Base-by-base conservation (phyloP, 2,329 filamentous ascomycete genomes). In the Malbranchea cinnamomea region DNA sequence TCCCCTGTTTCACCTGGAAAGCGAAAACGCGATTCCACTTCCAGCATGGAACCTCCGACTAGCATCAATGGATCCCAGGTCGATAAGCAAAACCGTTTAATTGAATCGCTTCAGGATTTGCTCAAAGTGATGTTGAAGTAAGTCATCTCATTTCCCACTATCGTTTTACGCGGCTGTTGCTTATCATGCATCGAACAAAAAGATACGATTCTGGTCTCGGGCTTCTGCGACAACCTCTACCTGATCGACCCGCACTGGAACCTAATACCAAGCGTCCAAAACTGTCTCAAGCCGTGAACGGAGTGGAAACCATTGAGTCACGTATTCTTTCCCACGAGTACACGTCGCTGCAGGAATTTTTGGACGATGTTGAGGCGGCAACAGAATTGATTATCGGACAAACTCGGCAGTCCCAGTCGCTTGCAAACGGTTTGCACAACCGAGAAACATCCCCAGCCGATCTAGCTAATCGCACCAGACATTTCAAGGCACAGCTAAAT, bases 401-500 rank as follows among this genome's bases (percentile, higher is more conserved):
- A 32, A 54, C 46, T 28, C 52, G 52, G 33, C 22, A 27, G 23
- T n/a, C n/a, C 23, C 19, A 16, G 33, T 33, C 15, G 30, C 21
- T 4, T 34, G 47, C 44, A 31, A 47, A 47, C 38, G 45, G 40
- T 20, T 34, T 38, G 16, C 41, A 37, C 6, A 33, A 39, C 8
- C 46, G 50, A 25, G 45, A 43, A 6, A 37, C 47, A 9, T 18
- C 19, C 4, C 42, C 48, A 11, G 34, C 49, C 28, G 52, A 55
- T 34, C 44, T 53, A 6, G 49, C 55, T 32, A 54, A 48, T 30
- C 62, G 61, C 35, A 63, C 70, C 24, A 53, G 58, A 27, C 54
- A 62, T 11, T 78, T 82, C 46, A 73, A 70, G 46, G 67, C 69
- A 28, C 66, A 69, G 45, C 67, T 76, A 10, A 60, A 75, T 42